Evolutionary conservation across 352 stramenopile genomes (phyloP).

Genomic region (Phytopythium montanum): DNA sequence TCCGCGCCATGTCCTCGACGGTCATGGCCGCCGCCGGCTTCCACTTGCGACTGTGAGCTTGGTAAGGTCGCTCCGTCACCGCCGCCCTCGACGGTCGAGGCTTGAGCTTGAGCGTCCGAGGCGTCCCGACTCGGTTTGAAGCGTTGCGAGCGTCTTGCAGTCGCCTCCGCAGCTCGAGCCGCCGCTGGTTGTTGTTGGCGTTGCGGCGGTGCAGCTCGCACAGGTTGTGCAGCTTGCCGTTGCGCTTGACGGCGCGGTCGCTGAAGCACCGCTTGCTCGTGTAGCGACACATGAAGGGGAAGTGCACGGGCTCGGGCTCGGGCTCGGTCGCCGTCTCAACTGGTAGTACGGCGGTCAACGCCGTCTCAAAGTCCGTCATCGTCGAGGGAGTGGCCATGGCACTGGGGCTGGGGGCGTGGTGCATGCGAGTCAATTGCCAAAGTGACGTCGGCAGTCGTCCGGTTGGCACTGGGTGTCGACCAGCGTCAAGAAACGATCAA

Average conservation of each 20-base stretch:
- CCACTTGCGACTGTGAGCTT: not conserved
- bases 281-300: too few species aligned
- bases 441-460: too few species aligned
- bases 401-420: too few species aligned
- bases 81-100: not conserved
- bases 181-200: slow-evolving; percentile 47
- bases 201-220: slow-evolving; percentile 61
- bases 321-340: too few species aligned
- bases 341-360: too few species aligned
- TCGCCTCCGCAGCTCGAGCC: slow-evolving; percentile 1
- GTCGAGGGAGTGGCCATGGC: too few species aligned
- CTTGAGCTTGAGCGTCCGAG: not conserved
- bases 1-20: not conserved
- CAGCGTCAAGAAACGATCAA: too few species aligned
- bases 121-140: too few species aligned
- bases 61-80: not conserved
- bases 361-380: too few species aligned
- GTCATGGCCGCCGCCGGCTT: not conserved
- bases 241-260: slow-evolving; percentile 13
- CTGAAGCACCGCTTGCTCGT: slow-evolving; percentile 4
- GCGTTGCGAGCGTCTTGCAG: not conserved
- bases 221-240: slow-evolving; percentile 45
- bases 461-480: too few species aligned
- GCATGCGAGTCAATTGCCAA: too few species aligned
- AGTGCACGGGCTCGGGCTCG: too few species aligned